Evolutionary conservation across 2,329 filamentous ascomycete genomes (phyloP), one percentile per base, ranked within the genome.

Genomic region (Knoxdaviesia capensis): DNA sequence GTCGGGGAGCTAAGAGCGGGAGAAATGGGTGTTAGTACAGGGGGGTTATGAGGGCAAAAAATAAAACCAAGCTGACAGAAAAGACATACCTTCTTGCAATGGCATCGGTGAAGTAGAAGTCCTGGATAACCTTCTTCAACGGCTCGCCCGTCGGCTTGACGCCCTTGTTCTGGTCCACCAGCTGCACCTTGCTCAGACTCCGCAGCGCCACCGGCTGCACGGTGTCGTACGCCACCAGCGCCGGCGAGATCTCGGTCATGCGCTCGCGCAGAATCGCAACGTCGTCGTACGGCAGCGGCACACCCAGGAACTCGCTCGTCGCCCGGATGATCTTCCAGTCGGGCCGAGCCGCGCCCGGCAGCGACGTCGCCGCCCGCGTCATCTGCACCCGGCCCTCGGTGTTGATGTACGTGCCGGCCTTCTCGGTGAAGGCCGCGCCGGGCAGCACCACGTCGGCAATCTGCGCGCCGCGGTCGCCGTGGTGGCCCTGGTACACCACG

Each of bases 251-350:
- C 64, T 96, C 85, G 48, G 79, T 77, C 84, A 96, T 93, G 52
- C 90, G 82, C 60, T 94, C 86, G 44, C 90, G 76, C 41, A 98
- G 72, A 53, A 77, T 72, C 49, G 90, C 81, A 41, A 98, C 73
- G 55, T 96, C 86, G 53, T 98, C 88, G 56, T 96, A 98, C 28
- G 86, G 83, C 42, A 98, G 73, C 49, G 87, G 80, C 31, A 69
- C 76, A 46, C 82, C 84, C 10, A 98, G 70, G 64, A 93, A 94
- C 63, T 96, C 90, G 55, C 82, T 90, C 44, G 73, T 77, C 11
- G 90, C 90, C 49, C 90, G 84, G 52, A 98, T 77, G 54, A 98
- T 96, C 75, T 96, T 98, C 90, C 90, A 98, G 65, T 98, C 90
- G 48, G 90, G 88, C 55, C 90, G 77, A 44, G 88, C 77, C 42